Conservation (phyloP, 73 alveolate genomes). For the Tetrahymena thermophila region DNA sequence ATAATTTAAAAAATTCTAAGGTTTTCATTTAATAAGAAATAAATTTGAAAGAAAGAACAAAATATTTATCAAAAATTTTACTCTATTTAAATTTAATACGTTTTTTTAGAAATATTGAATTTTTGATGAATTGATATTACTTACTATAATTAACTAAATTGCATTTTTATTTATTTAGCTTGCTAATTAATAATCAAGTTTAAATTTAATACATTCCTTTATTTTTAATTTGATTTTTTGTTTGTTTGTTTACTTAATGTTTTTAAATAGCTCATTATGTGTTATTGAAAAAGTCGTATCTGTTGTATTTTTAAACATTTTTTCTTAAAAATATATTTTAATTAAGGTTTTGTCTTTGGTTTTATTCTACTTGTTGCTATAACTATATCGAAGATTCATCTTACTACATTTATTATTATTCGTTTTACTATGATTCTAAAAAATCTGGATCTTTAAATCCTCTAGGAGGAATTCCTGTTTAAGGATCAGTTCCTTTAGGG, state of each 20-base stretch:
- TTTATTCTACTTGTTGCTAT: background rate
- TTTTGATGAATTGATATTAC: too few species aligned
- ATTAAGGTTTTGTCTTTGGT: background rate
- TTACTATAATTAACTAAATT: too few species aligned
- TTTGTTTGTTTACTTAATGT: background rate
- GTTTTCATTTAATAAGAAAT: too few species aligned
- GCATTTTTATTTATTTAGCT: background rate
- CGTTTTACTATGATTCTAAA: background rate
- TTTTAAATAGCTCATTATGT: background rate
- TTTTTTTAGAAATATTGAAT: too few species aligned
- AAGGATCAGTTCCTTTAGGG: conserved; percentile 73
- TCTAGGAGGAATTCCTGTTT: conserved; percentile 42
- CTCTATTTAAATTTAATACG: too few species aligned
- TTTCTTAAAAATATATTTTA: background rate
- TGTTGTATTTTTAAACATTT: too few species aligned
- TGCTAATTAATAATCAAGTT: background rate
- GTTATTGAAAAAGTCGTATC: background rate
- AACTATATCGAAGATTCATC: background rate
- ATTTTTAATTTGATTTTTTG: too few species aligned
- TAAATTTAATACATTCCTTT: too few species aligned
- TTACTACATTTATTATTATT: too few species aligned
- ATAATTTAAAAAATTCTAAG: too few species aligned
- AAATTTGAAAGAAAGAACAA: too few species aligned
- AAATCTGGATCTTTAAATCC: background rate
- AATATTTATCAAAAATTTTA: too few species aligned